phyloP scores from a whole-genome alignment of 768 basidiomycete genomes.

The Strobilomyces dryophilus region DNA sequence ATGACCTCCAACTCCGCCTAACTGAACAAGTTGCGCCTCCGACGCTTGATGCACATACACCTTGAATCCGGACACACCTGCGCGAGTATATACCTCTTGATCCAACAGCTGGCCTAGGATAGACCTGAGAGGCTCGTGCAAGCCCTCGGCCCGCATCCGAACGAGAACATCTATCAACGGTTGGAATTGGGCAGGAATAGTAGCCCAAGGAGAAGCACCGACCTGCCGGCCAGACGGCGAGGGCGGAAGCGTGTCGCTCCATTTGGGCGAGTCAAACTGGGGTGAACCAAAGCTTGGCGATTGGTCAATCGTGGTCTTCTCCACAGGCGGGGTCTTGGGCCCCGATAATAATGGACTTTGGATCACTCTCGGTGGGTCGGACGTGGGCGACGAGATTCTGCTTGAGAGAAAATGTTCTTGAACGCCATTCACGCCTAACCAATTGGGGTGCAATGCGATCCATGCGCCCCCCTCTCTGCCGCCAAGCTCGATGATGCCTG shows the following conservation, averaged over 20 bases:
- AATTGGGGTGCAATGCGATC: constrained; percentile 27
- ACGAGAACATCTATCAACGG: constrained; percentile 34
- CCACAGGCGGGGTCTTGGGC: constrained; percentile 6
- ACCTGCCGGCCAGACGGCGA: neutral
- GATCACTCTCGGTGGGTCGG: constrained; percentile 5
- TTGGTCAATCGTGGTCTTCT: neutral
- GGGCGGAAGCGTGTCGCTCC: neutral
- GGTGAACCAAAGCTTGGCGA: neutral
- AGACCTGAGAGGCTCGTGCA: constrained; percentile 34
- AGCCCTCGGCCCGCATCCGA: constrained; percentile 30
- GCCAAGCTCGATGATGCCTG: constrained; percentile 26
- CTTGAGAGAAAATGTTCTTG: neutral
- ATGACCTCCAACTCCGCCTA: constrained; percentile 35
- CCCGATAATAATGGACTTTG: constrained; percentile 7
- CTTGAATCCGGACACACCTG: constrained; percentile 38
- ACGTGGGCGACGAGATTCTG: constrained; percentile 12
- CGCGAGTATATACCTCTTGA: constrained; percentile 33
- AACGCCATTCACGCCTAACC: constrained; percentile 10
- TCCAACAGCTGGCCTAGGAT: constrained; percentile 33
- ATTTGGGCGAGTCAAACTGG: neutral
- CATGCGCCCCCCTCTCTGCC: constrained; percentile 14
- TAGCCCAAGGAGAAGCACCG: neutral
- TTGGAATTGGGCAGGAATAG: constrained; percentile 18
- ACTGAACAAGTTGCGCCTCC: constrained; percentile 35
- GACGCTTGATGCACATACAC: constrained; percentile 40